Evolutionary conservation across 108 stramenopile species (phyloP).

Genomic region (Fistulifera solaris): DNA sequence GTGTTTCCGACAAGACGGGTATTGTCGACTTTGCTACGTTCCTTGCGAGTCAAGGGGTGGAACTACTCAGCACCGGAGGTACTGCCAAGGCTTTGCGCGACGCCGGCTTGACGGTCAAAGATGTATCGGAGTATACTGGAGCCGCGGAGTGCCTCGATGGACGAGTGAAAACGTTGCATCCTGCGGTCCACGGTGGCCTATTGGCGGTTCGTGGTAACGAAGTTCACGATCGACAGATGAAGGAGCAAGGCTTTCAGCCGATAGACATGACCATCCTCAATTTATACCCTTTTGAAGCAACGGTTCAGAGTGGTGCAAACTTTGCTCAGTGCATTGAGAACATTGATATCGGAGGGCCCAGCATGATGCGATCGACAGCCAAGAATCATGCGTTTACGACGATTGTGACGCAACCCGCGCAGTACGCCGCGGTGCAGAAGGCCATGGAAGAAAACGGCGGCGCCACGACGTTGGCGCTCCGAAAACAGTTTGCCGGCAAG

Average conservation of each 20-base stretch:
- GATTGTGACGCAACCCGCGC: conserved; percentile 83
- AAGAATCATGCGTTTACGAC: conserved; percentile 97
- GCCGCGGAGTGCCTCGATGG: conserved; percentile 95
- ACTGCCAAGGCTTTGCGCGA: conserved; percentile 84
- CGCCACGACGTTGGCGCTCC: conserved; percentile 73
- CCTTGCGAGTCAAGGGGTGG: conserved; percentile 73
- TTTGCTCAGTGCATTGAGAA: conserved; percentile 98
- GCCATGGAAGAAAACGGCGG: conserved; percentile 74
- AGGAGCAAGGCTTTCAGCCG: conserved; percentile 77
- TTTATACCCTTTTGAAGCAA: conserved; percentile 95
- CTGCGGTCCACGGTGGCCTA: conserved; percentile 95
- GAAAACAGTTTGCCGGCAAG: conserved; percentile 78
- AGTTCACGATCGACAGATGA: conserved; percentile 83
- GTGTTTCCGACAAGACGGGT: conserved; percentile 95
- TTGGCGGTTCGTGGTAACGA: conserved; percentile 92
- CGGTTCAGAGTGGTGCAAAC: conserved; percentile 80
- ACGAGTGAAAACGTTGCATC: conserved; percentile 98
- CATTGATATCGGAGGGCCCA: conserved; percentile 99
- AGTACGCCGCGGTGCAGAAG: conserved; percentile 76
- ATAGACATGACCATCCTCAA: conserved; percentile 98
- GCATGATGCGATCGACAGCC: conserved; percentile 94
- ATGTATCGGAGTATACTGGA: conserved; percentile 91
- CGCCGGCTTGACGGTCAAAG: conserved; percentile 77
- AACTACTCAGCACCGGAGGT: conserved; percentile 96
- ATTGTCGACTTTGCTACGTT: conserved; percentile 85